Base-by-base conservation (phyloP, 192 early-diverging fungal genomes). In the Coemansia sp. region DNA sequence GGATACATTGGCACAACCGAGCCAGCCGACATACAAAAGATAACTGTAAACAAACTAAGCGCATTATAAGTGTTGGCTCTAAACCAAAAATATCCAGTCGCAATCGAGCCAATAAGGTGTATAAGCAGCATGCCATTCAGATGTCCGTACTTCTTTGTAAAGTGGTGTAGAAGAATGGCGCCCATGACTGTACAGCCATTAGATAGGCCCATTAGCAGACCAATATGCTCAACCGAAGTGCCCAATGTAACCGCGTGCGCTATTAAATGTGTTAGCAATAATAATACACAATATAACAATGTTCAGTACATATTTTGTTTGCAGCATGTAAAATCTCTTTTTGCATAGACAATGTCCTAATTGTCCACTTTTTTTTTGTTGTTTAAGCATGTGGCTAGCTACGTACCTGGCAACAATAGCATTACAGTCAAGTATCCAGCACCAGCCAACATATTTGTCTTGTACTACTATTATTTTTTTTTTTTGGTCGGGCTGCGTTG, bases 1-100 rank as follows among this genome's bases (percentile, higher is more conserved):
- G 81, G 81, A 69, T 77, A 83, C 81, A 83, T 83, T 27, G 81
- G 81, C 20, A 83, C 81, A 64, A 83, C 43, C 8, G 81, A 83
- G 29, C 81, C 81, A 5, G 73, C 81, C 0, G 81, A 78, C 75
- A 83, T 65, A 60, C 76, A 75, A 39, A 78, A 83, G 15, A 83
- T 46, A 6, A 65, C 49, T 18, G 76, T 78, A 38, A 83, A 83
- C 34, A 78, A 27, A 20, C 72, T 75, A 44, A 83, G 58, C 1
- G 40, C 61, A 40, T 83, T 78, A 39, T 75, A 83, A 44, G 67
- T 69, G 24, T 71, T 72, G 64, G 73, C 81, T 34, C 65, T 40
- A 39, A 49, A 75, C 81, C 81, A 83, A 29, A 83, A 0, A 11
- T 62, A 22, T 41, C 66, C 63, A 15, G 73, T 78, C 18, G 81